phyloP scores from a whole-genome alignment of 2,329 filamentous ascomycete genomes.

The Raffaelea albimanens region DNA sequence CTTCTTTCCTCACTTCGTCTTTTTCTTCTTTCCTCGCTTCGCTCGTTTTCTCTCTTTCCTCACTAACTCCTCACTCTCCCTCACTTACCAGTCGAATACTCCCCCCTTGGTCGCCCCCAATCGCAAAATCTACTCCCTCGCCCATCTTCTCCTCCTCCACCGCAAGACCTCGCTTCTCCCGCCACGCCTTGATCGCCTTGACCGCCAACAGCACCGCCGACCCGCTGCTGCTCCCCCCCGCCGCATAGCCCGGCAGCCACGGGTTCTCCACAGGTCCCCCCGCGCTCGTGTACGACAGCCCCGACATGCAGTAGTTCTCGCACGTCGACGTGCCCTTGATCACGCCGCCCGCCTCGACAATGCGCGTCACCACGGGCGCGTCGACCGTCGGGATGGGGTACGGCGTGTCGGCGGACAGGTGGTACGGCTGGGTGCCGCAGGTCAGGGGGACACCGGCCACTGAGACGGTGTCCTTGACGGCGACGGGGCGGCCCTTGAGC shows the following conservation, averaged over 20 bases:
- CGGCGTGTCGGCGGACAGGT: constrained; percentile 23
- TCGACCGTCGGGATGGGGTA: constrained; percentile 63
- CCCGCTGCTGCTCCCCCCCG: constrained; percentile 67
- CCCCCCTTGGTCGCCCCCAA: constrained; percentile 66
- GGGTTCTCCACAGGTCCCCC: constrained; percentile 67
- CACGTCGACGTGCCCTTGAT: constrained; percentile 68
- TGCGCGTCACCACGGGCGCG: constrained; percentile 19
- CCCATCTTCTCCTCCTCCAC: constrained; percentile 38
- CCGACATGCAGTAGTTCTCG: constrained; percentile 53
- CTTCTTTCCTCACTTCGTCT: too few species aligned
- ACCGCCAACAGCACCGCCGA: constrained; percentile 36
- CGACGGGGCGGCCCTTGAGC: constrained; percentile 63
- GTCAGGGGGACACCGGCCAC: constrained; percentile 52
- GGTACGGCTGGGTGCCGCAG: constrained; percentile 37
- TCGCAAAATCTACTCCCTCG: constrained; percentile 14
- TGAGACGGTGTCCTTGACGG: constrained; percentile 68
- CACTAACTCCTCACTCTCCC: too few species aligned
- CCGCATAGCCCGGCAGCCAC: constrained; percentile 62
- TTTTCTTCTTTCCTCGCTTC: too few species aligned
- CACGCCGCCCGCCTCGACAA: constrained; percentile 55
- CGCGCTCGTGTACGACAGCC: constrained; percentile 51
- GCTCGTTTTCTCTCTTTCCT: too few species aligned
- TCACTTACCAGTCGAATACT: constrained; percentile 51
- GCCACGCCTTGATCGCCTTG: constrained; percentile 6
- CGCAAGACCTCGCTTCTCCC: constrained; percentile 46